Evolutionary conservation across 1,139 yeast genomes (phyloP).

Genomic region (Yamadazyma friedrichii): DNA sequence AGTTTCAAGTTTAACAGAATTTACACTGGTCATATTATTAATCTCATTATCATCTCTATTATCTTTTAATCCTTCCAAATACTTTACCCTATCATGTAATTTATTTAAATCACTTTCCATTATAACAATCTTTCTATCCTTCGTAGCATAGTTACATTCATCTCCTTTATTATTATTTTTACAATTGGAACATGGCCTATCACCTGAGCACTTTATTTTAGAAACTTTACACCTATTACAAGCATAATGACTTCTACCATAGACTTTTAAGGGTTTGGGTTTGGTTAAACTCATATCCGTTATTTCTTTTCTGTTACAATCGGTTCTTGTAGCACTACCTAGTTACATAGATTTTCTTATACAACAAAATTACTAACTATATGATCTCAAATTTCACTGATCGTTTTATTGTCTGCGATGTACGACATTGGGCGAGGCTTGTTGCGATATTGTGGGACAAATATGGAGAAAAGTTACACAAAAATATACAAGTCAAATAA

Average conservation of each 20-base stretch:
- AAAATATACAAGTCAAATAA: too few species aligned
- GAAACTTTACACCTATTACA: slow-evolving; percentile 39
- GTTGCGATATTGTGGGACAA: neutral
- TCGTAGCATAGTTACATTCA: slow-evolving; percentile 46
- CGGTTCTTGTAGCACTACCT: too few species aligned
- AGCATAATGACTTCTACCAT: slow-evolving; percentile 42
- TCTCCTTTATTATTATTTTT: slow-evolving; percentile 30
- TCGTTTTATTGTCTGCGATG: neutral
- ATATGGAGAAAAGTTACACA: neutral
- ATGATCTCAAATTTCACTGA: too few species aligned
- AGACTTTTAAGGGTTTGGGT: slow-evolving; percentile 41
- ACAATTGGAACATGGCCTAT: slow-evolving; percentile 42
- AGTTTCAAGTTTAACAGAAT: too few species aligned
- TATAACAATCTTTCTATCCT: slow-evolving; percentile 51
- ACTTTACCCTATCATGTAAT: slow-evolving; percentile 40
- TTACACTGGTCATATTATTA: neutral
- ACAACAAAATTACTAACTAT: neutral
- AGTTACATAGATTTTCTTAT: too few species aligned
- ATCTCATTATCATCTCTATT: neutral
- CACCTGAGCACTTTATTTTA: slow-evolving; percentile 46
- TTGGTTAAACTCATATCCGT: slow-evolving; percentile 10
- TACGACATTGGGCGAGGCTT: too few species aligned
- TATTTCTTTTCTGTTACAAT: too few species aligned
- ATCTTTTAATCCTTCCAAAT: slow-evolving; percentile 24
- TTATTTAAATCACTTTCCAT: slow-evolving; percentile 50